A percentile compares a stretch with the other conserved stretches of the same genome.
phyloP scores from a whole-genome alignment of 2,329 filamentous ascomycete genomes.

The Cordyceps farinosa region DNA sequence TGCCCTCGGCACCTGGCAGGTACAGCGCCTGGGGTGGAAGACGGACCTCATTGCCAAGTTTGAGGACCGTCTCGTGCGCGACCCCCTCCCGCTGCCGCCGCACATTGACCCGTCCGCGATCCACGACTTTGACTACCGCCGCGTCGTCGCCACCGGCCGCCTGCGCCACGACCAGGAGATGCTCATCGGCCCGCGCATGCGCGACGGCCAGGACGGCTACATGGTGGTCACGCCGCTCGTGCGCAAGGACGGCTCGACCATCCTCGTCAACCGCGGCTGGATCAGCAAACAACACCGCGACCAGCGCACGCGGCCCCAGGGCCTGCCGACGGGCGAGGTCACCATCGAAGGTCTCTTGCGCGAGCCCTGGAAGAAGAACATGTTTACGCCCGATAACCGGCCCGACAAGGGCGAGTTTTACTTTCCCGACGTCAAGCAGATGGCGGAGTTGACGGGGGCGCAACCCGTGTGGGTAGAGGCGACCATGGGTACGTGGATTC shows the following conservation, averaged over 20 bases:
- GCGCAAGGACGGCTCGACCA: conserved; percentile 62
- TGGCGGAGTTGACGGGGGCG: conserved; percentile 77
- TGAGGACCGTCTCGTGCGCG: conserved; percentile 84
- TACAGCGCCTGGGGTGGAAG: conserved; percentile 90
- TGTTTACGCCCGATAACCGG: conserved; percentile 89
- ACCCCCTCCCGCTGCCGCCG: conserved; percentile 81
- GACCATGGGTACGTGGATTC: conserved; percentile 69
- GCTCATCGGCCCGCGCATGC: conserved; percentile 86
- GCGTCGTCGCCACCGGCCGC: conserved; percentile 70
- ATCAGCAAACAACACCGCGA: conserved; percentile 71
- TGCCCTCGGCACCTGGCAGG: conserved; percentile 88
- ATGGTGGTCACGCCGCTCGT: conserved; percentile 90
- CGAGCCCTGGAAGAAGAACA: conserved; percentile 94
- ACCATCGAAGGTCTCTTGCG: conserved; percentile 79
- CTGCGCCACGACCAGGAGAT: conserved; percentile 91
- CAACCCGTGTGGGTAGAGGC: conserved; percentile 94
- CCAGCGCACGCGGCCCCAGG: conserved; percentile 62
- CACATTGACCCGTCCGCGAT: conserved; percentile 77
- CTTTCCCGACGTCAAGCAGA: conserved; percentile 89
- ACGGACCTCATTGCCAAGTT: conserved; percentile 85
- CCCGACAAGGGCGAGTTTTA: conserved; percentile 85
- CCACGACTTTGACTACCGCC: conserved; percentile 85
- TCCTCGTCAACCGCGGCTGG: conserved; percentile 90
- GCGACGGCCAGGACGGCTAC: conserved; percentile 86
- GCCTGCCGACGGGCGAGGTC: conserved; percentile 67